Conservation (phyloP, 2,329 filamentous ascomycete genomes). For the Madurella fahalii region DNA sequence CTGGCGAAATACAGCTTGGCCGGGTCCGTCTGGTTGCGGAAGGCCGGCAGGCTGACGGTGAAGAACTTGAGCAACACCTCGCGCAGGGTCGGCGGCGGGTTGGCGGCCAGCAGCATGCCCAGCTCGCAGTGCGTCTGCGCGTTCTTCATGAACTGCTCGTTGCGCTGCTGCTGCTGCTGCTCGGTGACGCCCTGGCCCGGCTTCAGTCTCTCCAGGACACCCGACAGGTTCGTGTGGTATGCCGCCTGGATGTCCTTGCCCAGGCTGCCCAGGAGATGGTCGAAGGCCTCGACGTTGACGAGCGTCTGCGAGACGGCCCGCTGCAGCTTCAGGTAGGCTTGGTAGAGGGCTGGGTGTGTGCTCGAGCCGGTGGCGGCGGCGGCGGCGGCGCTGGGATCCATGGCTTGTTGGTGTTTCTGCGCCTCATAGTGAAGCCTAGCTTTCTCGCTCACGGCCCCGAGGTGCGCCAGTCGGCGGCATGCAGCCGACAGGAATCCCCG, state of each 20-base stretch:
- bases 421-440: conserved; percentile 49
- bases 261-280: conserved; percentile 53
- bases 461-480: conserved; percentile 59
- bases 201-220: conserved; percentile 40
- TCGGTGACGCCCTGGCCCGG: conserved; percentile 31
- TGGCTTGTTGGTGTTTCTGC: conserved; percentile 13
- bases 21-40: conserved; percentile 59
- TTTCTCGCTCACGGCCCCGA: conserved; percentile 47
- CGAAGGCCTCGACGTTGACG: conserved; percentile 58
- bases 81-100: conserved; percentile 45
- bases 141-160: conserved; percentile 43
- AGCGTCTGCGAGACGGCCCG: conserved; percentile 47
- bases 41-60: conserved; percentile 51
- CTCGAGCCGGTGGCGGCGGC: conserved; percentile 37
- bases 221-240: conserved; percentile 45
- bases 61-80: conserved; percentile 64
- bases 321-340: conserved; percentile 53
- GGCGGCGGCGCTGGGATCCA: conserved; percentile 18
- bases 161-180: conserved; percentile 32
- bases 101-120: conserved; percentile 46
- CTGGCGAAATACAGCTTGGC: conserved; percentile 69
- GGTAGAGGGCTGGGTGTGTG: conserved; percentile 51
- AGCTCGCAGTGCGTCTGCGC: conserved; percentile 49
- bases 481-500: conserved; percentile 67
- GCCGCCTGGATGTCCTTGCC: conserved; percentile 47